Base-by-base conservation (phyloP, 2,329 filamentous ascomycete species). In the Ophiosphaerella narmari region DNA sequence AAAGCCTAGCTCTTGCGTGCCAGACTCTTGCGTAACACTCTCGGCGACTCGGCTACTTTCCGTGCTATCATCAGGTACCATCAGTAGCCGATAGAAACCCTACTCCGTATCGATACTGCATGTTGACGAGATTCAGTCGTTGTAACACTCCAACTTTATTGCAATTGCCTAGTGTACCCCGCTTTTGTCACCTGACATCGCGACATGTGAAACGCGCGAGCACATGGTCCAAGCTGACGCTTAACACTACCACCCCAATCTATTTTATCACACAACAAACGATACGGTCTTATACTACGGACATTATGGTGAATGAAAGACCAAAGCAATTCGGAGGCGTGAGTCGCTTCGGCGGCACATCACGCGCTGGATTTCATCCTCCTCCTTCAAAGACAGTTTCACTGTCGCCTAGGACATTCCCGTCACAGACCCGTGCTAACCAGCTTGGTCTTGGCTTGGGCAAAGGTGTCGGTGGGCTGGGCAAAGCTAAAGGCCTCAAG, bases 391-490 rank as follows among this genome's bases (percentile, higher is more conserved):
- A 33, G 2, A 41, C 39, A 1, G 39, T 43, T 7, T 36, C 32
- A 5, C 9, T 26, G 11, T 29, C 26, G 6, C 26, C 11, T n/a
- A 8, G 11, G 26, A n/a, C 31, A 31, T 32, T 8, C n/a, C 39
- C 39, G 3, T 14, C 34, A 2, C 46, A 43, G n/a, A 39, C 33
- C 12, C 14, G 46, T 2, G 39, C 39, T 12, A 24, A 37, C 18
- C n/a, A 59, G n/a, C 39, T 59, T 1, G 58, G 63, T 0, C 43
- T 68, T 0, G 66, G 63, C 1, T 21, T 63, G 4, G 63, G 63
- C 5, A 65, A 62, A 21, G 54, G 59, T 8, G 50, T 35, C 1
- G 45, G 24, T 0, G 62, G 59, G 0, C 21, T 63, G 2, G 64
- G 65, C 1, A 39, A 59, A 11, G 66, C 62, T 0, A 62, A 62